A percentile compares a stretch with the other conserved stretches of the same genome.
Conservation (phyloP, 2,329 filamentous ascomycete genomes). For the Gyromitra esculenta region DNA sequence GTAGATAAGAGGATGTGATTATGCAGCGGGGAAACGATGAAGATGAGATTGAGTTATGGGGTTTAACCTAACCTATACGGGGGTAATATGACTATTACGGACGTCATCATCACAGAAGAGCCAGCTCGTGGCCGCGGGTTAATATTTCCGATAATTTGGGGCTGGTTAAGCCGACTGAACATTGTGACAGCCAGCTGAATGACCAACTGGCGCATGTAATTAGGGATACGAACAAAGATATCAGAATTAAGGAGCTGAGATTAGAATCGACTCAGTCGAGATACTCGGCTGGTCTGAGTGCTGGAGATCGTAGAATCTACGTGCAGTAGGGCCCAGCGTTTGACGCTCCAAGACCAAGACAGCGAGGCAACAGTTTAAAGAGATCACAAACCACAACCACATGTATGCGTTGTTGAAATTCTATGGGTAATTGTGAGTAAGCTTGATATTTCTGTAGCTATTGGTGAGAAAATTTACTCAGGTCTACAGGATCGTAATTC, state of each 20-base stretch:
- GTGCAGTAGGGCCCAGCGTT: neutral
- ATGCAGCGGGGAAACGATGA: neutral
- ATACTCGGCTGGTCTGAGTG: neutral
- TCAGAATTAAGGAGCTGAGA: too few species aligned
- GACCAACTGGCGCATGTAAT: too few species aligned
- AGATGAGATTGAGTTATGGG: neutral
- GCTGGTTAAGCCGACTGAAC: too few species aligned
- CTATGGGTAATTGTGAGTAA: neutral
- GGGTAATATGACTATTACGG: slow-evolving; percentile 9
- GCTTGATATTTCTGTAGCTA: neutral
- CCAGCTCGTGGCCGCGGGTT: slow-evolving; percentile 5
- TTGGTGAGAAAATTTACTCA: neutral
- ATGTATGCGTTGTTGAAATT: neutral
- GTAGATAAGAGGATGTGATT: neutral
- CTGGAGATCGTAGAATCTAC: neutral
- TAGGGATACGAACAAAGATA: too few species aligned
- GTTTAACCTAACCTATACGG: neutral
- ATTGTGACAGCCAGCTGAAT: too few species aligned
- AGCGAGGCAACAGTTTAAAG: neutral
- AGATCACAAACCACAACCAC: neutral
- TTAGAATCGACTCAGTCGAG: too few species aligned
- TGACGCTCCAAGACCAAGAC: neutral
- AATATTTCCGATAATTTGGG: neutral
- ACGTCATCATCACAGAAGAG: slow-evolving; percentile 20
- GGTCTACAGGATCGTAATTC: neutral